Base-by-base conservation (phyloP, 192 early-diverging fungal species). In the Haplosporangium gracile region DNA sequence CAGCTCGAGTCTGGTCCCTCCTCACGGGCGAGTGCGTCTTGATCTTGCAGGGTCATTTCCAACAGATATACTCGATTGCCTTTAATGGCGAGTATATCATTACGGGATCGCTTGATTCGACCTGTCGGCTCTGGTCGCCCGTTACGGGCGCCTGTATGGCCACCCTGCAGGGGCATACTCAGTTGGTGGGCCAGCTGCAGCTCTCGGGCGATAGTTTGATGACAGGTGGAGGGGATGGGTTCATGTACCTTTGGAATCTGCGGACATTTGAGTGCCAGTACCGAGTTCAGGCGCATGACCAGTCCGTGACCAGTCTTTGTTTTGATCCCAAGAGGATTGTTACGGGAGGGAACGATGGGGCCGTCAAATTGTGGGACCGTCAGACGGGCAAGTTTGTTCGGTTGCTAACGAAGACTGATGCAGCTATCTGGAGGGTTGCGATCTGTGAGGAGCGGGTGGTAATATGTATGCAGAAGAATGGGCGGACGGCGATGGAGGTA, bases 301-400 rank as follows among this genome's bases (percentile, higher is more conserved):
- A 90, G 51, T 97, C 98, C 2, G 98, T 99, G 42, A 99, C 98
- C 5, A 98, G 98, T 80, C 95, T 99, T 81, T 97, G 99, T 87
- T 97, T 97, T 86, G 98, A 99, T 80, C 91, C 93, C 68, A 92
- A 94, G 42, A 95, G 97, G 38, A 95, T 99, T 68, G 94, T 99
- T n/a, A 96, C 95, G 5, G 98, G 98, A 34, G 92, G 92, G 0
- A 96, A 96, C 34, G 98, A 98, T 80, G 95, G 95, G 0, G 96
- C 95, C 0, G 93, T 99, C 73, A 99, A 99, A 80, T 85, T 99
- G 39, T 99, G 98, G 98, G 97, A 99, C 82, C 91, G 97, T 1
- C 85, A 91, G 34, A 95, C 96, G 20, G 98, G 98, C 6, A 89
- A 92, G 29, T 95, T 97, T 82, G 95, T 98, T 24, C 89, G 97